These are phyloP conservation scores for Populus hybrid DNA, from an alignment of 441 rosid species.

Conservation along the genomic window DNA sequence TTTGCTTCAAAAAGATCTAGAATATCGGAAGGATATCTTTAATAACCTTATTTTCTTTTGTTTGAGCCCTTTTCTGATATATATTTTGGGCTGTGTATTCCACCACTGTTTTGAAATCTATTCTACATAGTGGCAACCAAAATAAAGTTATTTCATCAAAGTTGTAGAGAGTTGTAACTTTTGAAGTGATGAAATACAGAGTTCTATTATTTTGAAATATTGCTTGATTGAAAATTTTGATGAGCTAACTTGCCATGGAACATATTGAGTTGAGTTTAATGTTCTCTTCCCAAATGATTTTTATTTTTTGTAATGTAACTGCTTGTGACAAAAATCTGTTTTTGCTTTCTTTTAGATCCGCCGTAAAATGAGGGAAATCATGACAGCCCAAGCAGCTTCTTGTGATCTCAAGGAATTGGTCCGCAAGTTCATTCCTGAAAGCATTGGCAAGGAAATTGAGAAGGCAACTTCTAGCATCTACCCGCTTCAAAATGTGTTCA, in stretches of 20 bases:
- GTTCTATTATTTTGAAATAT: too few relatives aligned
- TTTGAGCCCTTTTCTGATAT: too few relatives aligned
- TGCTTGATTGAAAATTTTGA: too few relatives aligned
- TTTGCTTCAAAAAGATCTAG: background rate
- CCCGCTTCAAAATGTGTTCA: slow-evolving; percentile 71
- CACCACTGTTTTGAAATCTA: too few relatives aligned
- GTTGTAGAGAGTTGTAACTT: background rate
- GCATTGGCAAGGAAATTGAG: slow-evolving; percentile 71
- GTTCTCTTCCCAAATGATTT: too few relatives aligned
- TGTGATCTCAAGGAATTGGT: slow-evolving; percentile 74
- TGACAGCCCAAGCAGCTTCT: slow-evolving; percentile 60
- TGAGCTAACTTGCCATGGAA: background rate
- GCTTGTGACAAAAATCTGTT: background rate
- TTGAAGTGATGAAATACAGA: background rate
- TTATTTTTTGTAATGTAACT: background rate
- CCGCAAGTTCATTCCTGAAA: slow-evolving; percentile 63
- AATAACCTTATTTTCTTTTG: background rate
- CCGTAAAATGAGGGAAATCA: slow-evolving; percentile 70
- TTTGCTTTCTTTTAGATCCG: slow-evolving; percentile 44
- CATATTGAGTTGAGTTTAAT: background rate
- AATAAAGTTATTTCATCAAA: background rate
- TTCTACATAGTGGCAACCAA: background rate
- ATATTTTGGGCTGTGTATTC: too few relatives aligned
- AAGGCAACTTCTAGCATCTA: slow-evolving; percentile 62
- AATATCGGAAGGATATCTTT: background rate